These are phyloP conservation scores for Periconia digitata DNA, from an alignment of 2,329 filamentous ascomycete species.

Conservation along the genomic window DNA sequence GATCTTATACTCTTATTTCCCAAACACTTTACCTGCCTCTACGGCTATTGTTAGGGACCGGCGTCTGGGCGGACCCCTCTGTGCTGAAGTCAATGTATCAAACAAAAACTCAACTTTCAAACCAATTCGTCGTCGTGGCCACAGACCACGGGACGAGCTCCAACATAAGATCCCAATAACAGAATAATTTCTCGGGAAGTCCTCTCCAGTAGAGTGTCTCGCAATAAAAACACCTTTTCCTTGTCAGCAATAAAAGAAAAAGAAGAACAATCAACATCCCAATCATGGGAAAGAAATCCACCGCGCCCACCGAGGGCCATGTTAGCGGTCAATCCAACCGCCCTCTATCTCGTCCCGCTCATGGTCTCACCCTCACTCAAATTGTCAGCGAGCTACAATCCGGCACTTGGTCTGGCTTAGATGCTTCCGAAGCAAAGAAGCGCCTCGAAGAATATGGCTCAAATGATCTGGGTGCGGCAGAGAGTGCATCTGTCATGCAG, in stretches of 20 bases:
- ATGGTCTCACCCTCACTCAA: slow-evolving; percentile 59
- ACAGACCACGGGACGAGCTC: not conserved
- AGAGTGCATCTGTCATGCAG: slow-evolving; percentile 68
- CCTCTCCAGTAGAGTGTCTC: no score
- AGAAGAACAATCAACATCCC: no score
- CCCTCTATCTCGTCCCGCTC: slow-evolving; percentile 63
- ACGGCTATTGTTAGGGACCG: not conserved
- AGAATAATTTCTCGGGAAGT: not conserved
- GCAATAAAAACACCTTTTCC: no score
- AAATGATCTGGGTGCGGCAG: slow-evolving; percentile 71
- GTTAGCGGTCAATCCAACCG: slow-evolving; percentile 51
- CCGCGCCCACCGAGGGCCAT: slow-evolving; percentile 38
- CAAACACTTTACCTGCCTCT: not conserved
- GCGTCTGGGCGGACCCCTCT: not conserved
- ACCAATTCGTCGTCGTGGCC: not conserved
- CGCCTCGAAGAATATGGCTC: slow-evolving; percentile 62
- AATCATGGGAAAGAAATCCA: slow-evolving; percentile 31
- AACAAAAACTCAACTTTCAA: not conserved
- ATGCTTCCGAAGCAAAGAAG: slow-evolving; percentile 58
- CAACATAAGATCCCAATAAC: not conserved
- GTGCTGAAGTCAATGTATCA: not conserved
- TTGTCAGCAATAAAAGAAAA: no score
- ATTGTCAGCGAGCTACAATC: slow-evolving; percentile 63
- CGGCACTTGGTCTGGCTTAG: slow-evolving; percentile 54
- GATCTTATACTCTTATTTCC: not conserved